phyloP scores from a whole-genome alignment of 768 basidiomycete genomes.

The Hygrocybe coccinea region DNA sequence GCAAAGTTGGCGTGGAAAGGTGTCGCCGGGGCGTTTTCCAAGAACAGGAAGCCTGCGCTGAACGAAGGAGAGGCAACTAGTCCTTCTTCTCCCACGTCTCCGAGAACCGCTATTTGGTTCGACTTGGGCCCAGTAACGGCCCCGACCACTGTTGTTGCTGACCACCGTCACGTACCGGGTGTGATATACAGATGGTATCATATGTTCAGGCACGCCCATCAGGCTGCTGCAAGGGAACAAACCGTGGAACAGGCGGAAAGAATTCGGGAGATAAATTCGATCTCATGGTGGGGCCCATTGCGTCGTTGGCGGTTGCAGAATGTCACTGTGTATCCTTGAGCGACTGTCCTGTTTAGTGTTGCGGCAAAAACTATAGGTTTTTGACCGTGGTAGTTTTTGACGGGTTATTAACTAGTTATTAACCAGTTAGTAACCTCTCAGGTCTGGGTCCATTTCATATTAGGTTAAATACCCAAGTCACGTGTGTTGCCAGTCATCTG shows the following conservation, averaged over 20 bases:
- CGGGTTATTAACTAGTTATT: no score
- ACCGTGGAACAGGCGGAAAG: conserved; percentile 64
- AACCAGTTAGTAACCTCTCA: no score
- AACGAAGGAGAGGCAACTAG: neutral
- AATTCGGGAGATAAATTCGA: conserved; percentile 58
- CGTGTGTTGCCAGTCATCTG: no score
- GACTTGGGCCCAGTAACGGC: conserved; percentile 4
- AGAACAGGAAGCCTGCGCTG: neutral
- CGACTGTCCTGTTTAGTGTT: no score
- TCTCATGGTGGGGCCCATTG: conserved; percentile 83
- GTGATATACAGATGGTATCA: conserved; percentile 52
- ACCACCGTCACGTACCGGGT: conserved; percentile 31
- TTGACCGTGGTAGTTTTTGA: no score
- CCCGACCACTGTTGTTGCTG: conserved; percentile 14
- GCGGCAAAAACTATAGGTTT: no score
- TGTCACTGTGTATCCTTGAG: no score
- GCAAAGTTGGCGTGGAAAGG: conserved; percentile 57
- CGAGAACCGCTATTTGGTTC: neutral
- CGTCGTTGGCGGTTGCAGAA: conserved; percentile 62
- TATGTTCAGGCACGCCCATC: conserved; percentile 61
- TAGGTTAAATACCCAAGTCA: no score
- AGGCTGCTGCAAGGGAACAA: conserved; percentile 64
- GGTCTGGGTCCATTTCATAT: no score
- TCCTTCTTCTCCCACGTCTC: neutral
- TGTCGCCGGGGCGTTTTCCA: conserved; percentile 48